Base-by-base conservation (phyloP, 805 yeast genomes). In the Saccharomycopsis sp. region DNA sequence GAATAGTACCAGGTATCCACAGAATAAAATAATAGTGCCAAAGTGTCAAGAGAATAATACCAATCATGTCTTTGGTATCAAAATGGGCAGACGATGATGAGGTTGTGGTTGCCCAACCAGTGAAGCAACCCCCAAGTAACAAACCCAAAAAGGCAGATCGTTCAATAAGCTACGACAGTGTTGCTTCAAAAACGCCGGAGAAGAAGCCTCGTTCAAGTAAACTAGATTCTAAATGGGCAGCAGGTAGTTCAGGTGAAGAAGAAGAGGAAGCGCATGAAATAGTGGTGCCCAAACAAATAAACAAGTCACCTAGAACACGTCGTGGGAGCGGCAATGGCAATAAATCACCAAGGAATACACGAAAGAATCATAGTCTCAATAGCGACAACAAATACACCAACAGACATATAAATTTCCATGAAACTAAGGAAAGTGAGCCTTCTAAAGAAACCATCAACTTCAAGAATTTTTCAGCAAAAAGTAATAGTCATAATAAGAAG, bases 61-160 rank as follows among this genome's bases (percentile, higher is more conserved):
- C 38, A 29, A 53, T 8, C 17, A 53, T 53, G 56, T 47, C 50
- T 12, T 53, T 53, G 29, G 51, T 38, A n/a, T 53, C 56, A 22
- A 53, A 42, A 41, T 53, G 56, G 56, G 56, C 56, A 35, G 24
- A 44, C 8, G 55, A 52, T n/a, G 20, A 19, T 17, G 56, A 53
- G 22, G 19, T 19, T 3, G 5, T 44, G 22, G 20, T 17, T 7
- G 49, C 19, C 3, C 22, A 44, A 17, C 22, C 49, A 5, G 3
- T 17, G 5, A 44, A 44, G 12, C 49, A 44, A 44, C 5, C 7
- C 7, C 9, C 7, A 19, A n/a, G 12, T 15, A 23, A 20, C 9
- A 24, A 7, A 41, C 17, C 25, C 49, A 41, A 38, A 15, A 19
- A 19, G 44, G 15, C 47, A 25, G 23, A 20, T 15, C n/a, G 29